A percentile compares a stretch with the other conserved stretches of the same genome.
Evolutionary conservation across 2,329 filamentous ascomycete species (phyloP).

Genomic region (Calonectria hawksworthii): DNA sequence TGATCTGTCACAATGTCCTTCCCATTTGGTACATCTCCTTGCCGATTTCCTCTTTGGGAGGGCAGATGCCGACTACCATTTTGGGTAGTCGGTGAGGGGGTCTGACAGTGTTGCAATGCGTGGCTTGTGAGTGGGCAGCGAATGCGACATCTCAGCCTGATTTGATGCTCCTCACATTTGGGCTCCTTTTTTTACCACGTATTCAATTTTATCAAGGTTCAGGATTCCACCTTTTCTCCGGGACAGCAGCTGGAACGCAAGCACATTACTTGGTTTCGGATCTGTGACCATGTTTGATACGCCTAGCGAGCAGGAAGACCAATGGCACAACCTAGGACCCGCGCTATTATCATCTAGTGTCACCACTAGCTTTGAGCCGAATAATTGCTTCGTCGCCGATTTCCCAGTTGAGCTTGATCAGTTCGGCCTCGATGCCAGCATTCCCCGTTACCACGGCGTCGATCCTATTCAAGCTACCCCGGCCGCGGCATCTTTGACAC

Average conservation of each 20-base stretch:
- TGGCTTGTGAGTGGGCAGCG: neutral
- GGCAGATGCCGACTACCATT: neutral
- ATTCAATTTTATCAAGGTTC: neutral
- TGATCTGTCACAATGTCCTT: neutral
- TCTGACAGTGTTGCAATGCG: too few relatives aligned
- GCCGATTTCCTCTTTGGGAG: neutral
- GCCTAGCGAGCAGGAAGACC: neutral
- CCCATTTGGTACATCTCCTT: too few relatives aligned
- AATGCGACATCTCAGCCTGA: neutral
- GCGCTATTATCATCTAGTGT: neutral
- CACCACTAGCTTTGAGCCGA: neutral
- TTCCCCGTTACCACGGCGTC: neutral
- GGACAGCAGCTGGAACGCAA: neutral
- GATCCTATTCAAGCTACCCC: neutral
- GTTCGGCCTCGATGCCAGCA: neutral
- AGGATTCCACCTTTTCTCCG: neutral
- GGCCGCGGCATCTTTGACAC: neutral
- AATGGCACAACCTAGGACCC: neutral
- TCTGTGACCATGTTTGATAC: neutral
- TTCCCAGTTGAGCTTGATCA: neutral
- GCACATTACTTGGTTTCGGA: neutral
- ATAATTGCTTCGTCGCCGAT: neutral
- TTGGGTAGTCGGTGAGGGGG: neutral
- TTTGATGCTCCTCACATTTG: neutral
- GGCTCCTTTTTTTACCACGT: neutral